phyloP scores from a whole-genome alignment of 1,284 basidiomycete species.

The Pseudozyma tsukubaensis region DNA sequence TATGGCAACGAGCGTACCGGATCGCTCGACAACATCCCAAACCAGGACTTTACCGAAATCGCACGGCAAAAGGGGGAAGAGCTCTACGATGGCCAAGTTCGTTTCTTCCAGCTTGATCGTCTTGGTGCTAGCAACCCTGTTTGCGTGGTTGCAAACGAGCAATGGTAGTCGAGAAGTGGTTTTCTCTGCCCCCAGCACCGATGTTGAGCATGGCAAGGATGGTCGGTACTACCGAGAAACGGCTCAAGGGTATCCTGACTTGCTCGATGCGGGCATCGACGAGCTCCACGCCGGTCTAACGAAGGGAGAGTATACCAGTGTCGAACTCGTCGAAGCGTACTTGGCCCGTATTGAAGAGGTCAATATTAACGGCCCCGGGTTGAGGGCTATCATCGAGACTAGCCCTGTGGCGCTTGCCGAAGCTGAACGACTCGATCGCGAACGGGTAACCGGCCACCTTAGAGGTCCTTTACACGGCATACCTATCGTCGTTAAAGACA shows the following conservation, averaged over 20 bases:
- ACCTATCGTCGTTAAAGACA: slow-evolving; percentile 79
- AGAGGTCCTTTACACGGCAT: slow-evolving; percentile 78
- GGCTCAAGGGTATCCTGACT: slow-evolving; percentile 13
- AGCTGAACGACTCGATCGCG: slow-evolving; percentile 71
- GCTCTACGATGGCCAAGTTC: slow-evolving; percentile 12
- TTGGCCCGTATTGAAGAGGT: slow-evolving; percentile 79
- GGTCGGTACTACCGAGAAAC: not conserved
- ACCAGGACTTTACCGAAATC: too few species aligned
- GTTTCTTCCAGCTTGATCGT: slow-evolving; percentile 14
- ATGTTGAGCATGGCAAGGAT: not conserved
- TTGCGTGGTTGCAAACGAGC: slow-evolving; percentile 12
- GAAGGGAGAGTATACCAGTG: slow-evolving; percentile 16
- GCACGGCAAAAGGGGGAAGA: not conserved
- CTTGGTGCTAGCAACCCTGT: slow-evolving; percentile 11
- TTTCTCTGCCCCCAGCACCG: not conserved
- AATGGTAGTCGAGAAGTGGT: not conserved
- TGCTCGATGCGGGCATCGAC: slow-evolving; percentile 35
- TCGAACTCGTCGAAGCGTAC: slow-evolving; percentile 72
- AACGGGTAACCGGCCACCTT: slow-evolving; percentile 72
- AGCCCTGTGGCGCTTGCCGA: slow-evolving; percentile 75
- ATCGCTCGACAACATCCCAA: too few species aligned
- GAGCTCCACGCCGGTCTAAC: slow-evolving; percentile 27
- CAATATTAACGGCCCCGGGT: slow-evolving; percentile 71
- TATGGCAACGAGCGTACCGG: too few species aligned
- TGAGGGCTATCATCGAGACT: slow-evolving; percentile 76